A percentile compares a stretch with the other conserved stretches of the same genome.
Conservation (phyloP, 441 rosid species). For the Adansonia gregorii region DNA sequence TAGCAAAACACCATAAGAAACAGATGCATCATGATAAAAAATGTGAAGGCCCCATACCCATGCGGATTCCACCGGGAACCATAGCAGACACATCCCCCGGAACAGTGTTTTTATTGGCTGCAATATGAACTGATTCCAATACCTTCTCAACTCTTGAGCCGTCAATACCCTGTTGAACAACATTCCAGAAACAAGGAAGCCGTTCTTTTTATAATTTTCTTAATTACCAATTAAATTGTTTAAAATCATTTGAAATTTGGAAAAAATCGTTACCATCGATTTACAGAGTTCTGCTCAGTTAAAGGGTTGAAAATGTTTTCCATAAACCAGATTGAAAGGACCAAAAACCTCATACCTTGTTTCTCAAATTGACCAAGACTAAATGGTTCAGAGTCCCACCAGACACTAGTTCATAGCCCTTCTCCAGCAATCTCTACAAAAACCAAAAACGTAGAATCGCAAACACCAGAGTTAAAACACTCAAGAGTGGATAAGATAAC, state of each 20-base stretch:
- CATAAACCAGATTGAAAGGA: conserved; percentile 16
- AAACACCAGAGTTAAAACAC: conserved; percentile 21
- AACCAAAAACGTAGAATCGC: conserved; percentile 14
- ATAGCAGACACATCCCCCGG: conserved; percentile 98
- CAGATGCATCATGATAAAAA: conserved; percentile 20
- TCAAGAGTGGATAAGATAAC: conserved; percentile 11
- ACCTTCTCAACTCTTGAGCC: conserved; percentile 98
- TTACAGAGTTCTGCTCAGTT: background rate
- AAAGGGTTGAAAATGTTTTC: background rate
- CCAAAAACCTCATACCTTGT: conserved; percentile 57
- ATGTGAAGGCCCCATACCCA: conserved; percentile 64
- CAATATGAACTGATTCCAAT: conserved; percentile 84
- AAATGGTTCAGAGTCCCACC: conserved; percentile 97
- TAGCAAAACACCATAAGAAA: background rate
- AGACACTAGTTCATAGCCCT: conserved; percentile 89
- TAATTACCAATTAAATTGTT: conserved; percentile 1
- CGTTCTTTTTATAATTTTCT: conserved; percentile 20
- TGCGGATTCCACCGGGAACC: conserved; percentile 99
- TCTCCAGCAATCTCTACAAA: conserved; percentile 69
- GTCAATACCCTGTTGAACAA: conserved; percentile 74
- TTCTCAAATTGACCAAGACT: conserved; percentile 86
- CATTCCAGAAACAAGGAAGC: background rate
- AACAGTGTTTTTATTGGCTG: conserved; percentile 96
- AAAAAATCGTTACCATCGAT: background rate
- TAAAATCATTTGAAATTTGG: background rate